A percentile compares a stretch with the other conserved stretches of the same genome.
phyloP scores from a whole-genome alignment of 306 rosid species.

The Adenanthera pavonina region DNA sequence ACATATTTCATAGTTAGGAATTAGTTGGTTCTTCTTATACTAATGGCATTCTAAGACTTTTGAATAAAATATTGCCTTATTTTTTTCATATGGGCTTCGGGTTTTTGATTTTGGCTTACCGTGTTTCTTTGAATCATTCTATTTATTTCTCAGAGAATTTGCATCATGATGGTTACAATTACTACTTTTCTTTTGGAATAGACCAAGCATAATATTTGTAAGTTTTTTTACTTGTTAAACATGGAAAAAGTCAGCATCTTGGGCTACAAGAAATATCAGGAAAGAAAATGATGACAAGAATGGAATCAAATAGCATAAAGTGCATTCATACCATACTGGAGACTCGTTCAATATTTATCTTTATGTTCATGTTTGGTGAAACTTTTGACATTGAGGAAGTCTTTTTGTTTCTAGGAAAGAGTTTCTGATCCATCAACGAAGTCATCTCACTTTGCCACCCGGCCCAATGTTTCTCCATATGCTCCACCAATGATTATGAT shows the following conservation, averaged over 20 bases:
- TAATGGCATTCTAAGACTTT: slow-evolving; percentile 13
- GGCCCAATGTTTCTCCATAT: slow-evolving; percentile 75
- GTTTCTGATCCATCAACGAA: slow-evolving; percentile 76
- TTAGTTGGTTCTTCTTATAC: slow-evolving; percentile 14
- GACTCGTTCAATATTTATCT: slow-evolving; percentile 26
- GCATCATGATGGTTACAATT: slow-evolving; percentile 24
- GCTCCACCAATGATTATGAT: slow-evolving; percentile 73
- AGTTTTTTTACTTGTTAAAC: slow-evolving; percentile 18
- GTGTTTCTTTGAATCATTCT: slow-evolving; percentile 3
- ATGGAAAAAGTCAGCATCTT: slow-evolving; percentile 21
- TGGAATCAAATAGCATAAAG: slow-evolving; percentile 20
- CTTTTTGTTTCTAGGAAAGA: slow-evolving; percentile 69
- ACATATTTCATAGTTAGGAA: slow-evolving; percentile 23
- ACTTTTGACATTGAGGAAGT: slow-evolving; percentile 33
- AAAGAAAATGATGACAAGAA: slow-evolving; percentile 9
- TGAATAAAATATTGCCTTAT: slow-evolving; percentile 19
- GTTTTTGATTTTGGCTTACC: not conserved
- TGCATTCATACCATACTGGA: slow-evolving; percentile 5
- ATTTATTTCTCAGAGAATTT: slow-evolving; percentile 25
- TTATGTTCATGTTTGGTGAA: slow-evolving; percentile 20
- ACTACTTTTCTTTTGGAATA: slow-evolving; percentile 24
- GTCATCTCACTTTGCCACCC: slow-evolving; percentile 71
- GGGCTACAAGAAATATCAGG: slow-evolving; percentile 25
- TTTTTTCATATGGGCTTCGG: slow-evolving; percentile 22
- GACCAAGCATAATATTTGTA: slow-evolving; percentile 24